Evolutionary conservation across 2,329 filamentous ascomycete species (phyloP), one percentile per base, ranked within the genome.

Genomic region (Trichophyton rubrum): DNA sequence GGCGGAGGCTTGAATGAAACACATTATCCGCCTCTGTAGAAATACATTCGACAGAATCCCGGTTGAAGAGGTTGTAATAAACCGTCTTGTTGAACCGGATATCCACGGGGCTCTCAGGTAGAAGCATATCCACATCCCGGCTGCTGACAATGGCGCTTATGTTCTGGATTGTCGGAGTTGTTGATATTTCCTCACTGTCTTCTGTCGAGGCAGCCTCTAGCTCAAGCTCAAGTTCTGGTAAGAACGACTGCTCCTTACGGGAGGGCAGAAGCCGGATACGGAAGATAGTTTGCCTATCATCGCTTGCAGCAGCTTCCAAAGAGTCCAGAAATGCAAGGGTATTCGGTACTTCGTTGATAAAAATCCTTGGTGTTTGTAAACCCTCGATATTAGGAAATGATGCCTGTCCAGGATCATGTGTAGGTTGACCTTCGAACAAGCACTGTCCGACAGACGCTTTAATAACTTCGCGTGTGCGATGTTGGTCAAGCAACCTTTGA

Each of bases 401-500:
- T 13, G 40, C 47, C 33, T 47, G 20, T 33, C 40, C 53, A 11
- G 17, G 11, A 30, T 49, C 47, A 13, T 24, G 51, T 11, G 30
- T 20, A 27, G 67, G 49, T 4, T 38, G 7, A 7, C 62, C 67
- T 45, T 67, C 43, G 59, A 76, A 75, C n/a, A 75, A 66, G 62
- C 71, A 74, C 59, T 68, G 71, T n/a, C 74, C 74, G 58, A 73
- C 67, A 1, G 70, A 64, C 22, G 73, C 74, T 22, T 70, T 73
- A 24, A 76, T 60, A 9, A 66, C 69, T 62, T 75, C 74, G 20
- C 67, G 66, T 1, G 70, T 59, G 22, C 33, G 56, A 30, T 30
- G 22, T 17, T 56, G 45, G 35, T 22, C 24, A 56, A 13, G 27
- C 3, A 17, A 33, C 20, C 45, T 17, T 49, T 35, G 22, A 15